Base-by-base conservation (phyloP, 805 yeast genomes). In the Metschnikowia lochheadii region DNA sequence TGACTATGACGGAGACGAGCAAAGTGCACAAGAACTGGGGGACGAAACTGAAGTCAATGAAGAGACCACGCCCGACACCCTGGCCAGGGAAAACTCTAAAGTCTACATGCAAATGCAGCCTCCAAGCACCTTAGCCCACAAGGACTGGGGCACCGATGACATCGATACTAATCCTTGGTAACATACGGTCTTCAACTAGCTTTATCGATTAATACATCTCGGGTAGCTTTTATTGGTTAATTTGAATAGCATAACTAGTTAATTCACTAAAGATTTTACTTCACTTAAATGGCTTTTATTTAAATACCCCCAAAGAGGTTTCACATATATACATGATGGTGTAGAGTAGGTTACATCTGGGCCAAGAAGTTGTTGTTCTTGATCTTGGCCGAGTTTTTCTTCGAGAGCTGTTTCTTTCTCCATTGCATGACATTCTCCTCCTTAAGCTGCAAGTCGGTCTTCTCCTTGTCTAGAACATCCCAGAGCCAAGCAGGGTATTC, bases 401-500 rank as follows among this genome's bases (percentile, higher is more conserved):
- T 78, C 63, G 91, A 80, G 59, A 89, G 74, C 61, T 81, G 79
- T 64, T 80, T 87, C 53, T 69, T 72, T 63, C 86, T 81, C 67
- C 92, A 87, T 56, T 76, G 76, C 70, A 78, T 79, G 46, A 84
- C 75, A 38, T 89, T 88, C 50, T 81, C 81, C 21, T 73, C 75
- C 46, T 79, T 83, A 36, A 85, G 73, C 56, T 78, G 73, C 26
- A 73, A 78, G 50, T 76, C 73, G 61, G 81, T 83, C n/a, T 79
- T 79, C 36, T 79, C 79, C 46, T 79, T 73, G 66, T 91, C 96
- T 32, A 90, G 77, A 44, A 88, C 74, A 5, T 78, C 81, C 98
- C 98, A 94, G 48, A 92, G 76, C 99, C 99, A 92, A 41, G 79
- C 87, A 5, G 99, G 99, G 64, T 92, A 92, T 61, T 91, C 96